Evolutionary conservation across 345 rosid genomes (phyloP), one percentile per base, ranked within the genome.

Genomic region (Salix exigua): DNA sequence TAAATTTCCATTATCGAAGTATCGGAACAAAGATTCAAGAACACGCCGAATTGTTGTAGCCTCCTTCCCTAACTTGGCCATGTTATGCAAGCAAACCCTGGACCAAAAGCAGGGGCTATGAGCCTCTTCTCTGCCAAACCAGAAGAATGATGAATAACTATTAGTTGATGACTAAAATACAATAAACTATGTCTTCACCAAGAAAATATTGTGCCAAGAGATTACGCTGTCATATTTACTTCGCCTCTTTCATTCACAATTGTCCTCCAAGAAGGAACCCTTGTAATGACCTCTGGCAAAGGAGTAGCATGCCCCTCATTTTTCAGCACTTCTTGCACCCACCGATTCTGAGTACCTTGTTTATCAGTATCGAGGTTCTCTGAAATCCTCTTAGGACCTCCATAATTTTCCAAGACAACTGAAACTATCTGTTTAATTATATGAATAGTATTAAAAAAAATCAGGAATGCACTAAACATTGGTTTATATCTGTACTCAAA

Each of bases 31-130:
- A 35, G 97, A 92, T 84, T 96, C 99, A 35, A 96, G 82, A 75
- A 96, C 89, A 18, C 94, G 94, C 30, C 99, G 89, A 79, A 88
- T 87, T 63, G 93, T 94, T 79, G 97, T 91, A 63, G 91, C 98
- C 82, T 92, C 99, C 83, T 91, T 92, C 76, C 97, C 99, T 67
- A 91, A 91, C 85, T 84, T 91, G 77, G 97, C 91, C 99, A 94
- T 94, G 83, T 92, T 94, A 82, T 89, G 89, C 79, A 96, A 84
- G 86, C 99, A 94, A 83, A 90, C 89, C 77, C 88, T 87, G 72
- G 99, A 90, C 99, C 99, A 96, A 88, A 96, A 94, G 88, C 87
- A 75, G 71, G 97, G 98, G 85, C 90, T 80, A 75, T 80, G 78
- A 28, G 89, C 86, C 83, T 90, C 92, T 88, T 92, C 94, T 78